A percentile compares a stretch with the other conserved stretches of the same genome.
phyloP scores from a whole-genome alignment of 2,329 filamentous ascomycete genomes.

The Exophiala sideris region DNA sequence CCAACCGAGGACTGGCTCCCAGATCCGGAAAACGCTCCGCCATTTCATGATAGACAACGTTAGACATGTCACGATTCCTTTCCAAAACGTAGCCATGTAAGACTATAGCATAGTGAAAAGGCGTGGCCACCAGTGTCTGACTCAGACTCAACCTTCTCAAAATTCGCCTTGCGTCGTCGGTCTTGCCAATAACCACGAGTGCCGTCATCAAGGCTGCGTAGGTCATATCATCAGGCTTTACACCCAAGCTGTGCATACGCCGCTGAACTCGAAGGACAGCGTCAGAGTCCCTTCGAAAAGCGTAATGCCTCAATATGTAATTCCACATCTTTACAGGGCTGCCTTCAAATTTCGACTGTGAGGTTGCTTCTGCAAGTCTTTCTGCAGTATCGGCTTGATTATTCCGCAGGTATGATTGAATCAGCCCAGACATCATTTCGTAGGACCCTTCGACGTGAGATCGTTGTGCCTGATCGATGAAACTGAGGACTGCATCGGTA shows the following conservation, averaged over 20 bases:
- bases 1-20: constrained; percentile 35
- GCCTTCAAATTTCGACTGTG: constrained; percentile 50
- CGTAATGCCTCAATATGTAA: constrained; percentile 66
- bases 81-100: constrained; percentile 49
- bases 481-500: constrained; percentile 61
- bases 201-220: constrained; percentile 61
- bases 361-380: constrained; percentile 56
- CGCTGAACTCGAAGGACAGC: constrained; percentile 53
- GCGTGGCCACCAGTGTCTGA: constrained; percentile 37
- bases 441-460: constrained; percentile 50
- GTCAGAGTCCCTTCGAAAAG: constrained; percentile 57
- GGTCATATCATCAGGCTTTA: constrained; percentile 55
- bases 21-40: constrained; percentile 35
- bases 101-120: constrained; percentile 48
- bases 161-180: constrained; percentile 56
- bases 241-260: constrained; percentile 51
- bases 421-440: constrained; percentile 61
- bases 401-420: constrained; percentile 65
- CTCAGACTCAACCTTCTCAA: constrained; percentile 39
- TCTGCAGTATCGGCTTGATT: constrained; percentile 56
- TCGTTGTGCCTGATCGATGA: constrained; percentile 63
- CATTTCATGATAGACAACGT: constrained; percentile 48
- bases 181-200: constrained; percentile 51
- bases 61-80: constrained; percentile 48
- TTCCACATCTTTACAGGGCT: constrained; percentile 72